Base-by-base conservation (phyloP, 306 rosid genomes). In the Casuarina equisetifolia region DNA sequence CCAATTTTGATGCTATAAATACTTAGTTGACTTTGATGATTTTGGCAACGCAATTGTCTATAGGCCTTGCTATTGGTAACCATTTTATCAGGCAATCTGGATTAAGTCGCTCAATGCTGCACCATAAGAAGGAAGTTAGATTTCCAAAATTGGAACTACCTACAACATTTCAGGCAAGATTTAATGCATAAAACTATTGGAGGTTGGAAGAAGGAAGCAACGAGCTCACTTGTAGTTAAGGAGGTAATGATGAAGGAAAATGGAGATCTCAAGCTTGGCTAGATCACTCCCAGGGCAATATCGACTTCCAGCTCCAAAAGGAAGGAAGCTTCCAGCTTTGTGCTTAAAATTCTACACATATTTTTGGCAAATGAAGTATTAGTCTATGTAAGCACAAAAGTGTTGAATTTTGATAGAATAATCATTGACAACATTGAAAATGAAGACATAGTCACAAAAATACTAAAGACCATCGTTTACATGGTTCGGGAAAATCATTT, bases 291-390 rank as follows among this genome's bases (percentile, higher is more conserved):
- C 92, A 0, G 95, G 95, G 72, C 92, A 90, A 3, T 83, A 42
- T 53, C 91, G 85, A 51, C 88, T 86, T 72, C 95, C 95, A 61
- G 76, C 80, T 79, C 92, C 95, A 78, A 90, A 88, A 0, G 95
- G 91, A 79, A 88, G 83, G 83, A 84, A 90, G 49, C 82, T 79
- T 36, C 95, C 95, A 67, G 84, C 84, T 78, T 77, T 90, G 1
- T 84, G 80, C 57, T 15, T 85, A 70, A 76, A 58, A 70, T 84
- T 84, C 92, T 90, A 84, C 72, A 84, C 7, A 57, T 49, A n/a
- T 62, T 12, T 73, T 55, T 15, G 53, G 7, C 36, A 20, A 74
- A n/a, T 5, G 36, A 58, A 72, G 52, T 7, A 39, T 1, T 6
- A 55, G n/a, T 52, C 11, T 16, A 4, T 25, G 32, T 25, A 25